Evolutionary conservation across 768 basidiomycete species (phyloP).

Genomic region (Rubroboletus satanas): DNA sequence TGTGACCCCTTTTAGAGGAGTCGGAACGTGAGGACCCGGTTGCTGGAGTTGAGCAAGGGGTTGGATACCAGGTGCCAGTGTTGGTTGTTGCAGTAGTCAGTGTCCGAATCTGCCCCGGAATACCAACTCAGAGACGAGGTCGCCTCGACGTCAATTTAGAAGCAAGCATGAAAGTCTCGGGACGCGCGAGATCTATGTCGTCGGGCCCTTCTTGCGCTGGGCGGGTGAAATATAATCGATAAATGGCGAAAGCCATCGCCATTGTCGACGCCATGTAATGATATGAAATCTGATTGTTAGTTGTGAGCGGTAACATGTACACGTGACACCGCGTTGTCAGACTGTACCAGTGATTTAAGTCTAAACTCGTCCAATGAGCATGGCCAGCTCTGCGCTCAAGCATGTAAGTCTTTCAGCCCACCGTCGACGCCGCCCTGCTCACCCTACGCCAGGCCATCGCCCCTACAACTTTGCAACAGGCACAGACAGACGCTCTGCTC

Average conservation of each 20-base stretch:
- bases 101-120: neutral
- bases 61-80: neutral
- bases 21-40: neutral
- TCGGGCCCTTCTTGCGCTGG: too few relatives aligned
- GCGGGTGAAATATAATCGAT: too few relatives aligned
- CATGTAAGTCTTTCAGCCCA: slow-evolving; percentile 33
- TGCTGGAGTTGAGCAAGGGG: neutral
- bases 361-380: slow-evolving; percentile 15
- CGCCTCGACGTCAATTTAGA: neutral
- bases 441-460: slow-evolving; percentile 37
- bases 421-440: slow-evolving; percentile 15
- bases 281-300: too few relatives aligned
- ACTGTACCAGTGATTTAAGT: neutral
- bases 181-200: too few relatives aligned
- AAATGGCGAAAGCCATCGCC: too few relatives aligned
- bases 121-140: neutral
- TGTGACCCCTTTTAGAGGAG: neutral
- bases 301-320: neutral
- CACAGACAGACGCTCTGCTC: slow-evolving; percentile 82
- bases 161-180: neutral
- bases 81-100: neutral
- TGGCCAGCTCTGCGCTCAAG: slow-evolving; percentile 45
- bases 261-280: too few relatives aligned
- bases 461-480: slow-evolving; percentile 72
- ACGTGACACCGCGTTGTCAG: slow-evolving; percentile 15